Conservation (phyloP, 106 monocot genomes). For the Alisma plantagoaquatica region DNA sequence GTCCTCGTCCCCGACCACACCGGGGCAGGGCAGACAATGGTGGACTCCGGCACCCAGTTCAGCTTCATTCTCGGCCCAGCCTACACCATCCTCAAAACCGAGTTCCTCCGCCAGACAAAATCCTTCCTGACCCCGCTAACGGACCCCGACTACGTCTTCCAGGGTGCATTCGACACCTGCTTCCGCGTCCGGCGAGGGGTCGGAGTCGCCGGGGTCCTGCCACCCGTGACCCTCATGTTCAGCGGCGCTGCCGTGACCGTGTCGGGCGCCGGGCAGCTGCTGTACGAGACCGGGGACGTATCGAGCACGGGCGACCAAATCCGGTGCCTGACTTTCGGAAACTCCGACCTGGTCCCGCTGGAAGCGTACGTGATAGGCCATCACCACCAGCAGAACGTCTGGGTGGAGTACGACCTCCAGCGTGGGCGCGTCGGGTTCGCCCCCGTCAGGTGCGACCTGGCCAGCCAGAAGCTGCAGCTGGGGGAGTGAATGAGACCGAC, state of each 20-base stretch:
- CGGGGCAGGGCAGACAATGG: no score
- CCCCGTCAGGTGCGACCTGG: conserved; percentile 57
- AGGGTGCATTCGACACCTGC: conserved; percentile 71
- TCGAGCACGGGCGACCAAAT: conserved; percentile 27
- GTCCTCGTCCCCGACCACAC: no score
- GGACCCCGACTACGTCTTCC: conserved; percentile 64
- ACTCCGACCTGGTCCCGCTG: conserved; percentile 70
- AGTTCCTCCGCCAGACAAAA: conserved; percentile 42
- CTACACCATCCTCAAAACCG: conserved; percentile 36
- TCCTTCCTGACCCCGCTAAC: conserved; percentile 19
- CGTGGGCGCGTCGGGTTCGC: conserved; percentile 62
- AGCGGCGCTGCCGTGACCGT: conserved; percentile 50
- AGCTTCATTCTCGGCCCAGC: conserved; percentile 73
- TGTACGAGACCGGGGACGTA: conserved; percentile 35
- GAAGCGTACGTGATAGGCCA: no score
- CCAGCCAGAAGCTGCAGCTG: no score
- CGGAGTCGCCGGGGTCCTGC: conserved; percentile 6
- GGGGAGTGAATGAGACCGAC: no score
- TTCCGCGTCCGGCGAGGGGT: conserved; percentile 22
- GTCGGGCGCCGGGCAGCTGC: conserved; percentile 40
- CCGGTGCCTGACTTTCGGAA: conserved; percentile 86
- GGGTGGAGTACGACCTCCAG: conserved; percentile 76
- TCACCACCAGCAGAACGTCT: no score
- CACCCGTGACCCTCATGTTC: conserved; percentile 44
- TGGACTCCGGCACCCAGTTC: no score